Evolutionary conservation across 2,329 filamentous ascomycete genomes (phyloP), one percentile per base, ranked within the genome.

Genomic region (Orbilia javanica): DNA sequence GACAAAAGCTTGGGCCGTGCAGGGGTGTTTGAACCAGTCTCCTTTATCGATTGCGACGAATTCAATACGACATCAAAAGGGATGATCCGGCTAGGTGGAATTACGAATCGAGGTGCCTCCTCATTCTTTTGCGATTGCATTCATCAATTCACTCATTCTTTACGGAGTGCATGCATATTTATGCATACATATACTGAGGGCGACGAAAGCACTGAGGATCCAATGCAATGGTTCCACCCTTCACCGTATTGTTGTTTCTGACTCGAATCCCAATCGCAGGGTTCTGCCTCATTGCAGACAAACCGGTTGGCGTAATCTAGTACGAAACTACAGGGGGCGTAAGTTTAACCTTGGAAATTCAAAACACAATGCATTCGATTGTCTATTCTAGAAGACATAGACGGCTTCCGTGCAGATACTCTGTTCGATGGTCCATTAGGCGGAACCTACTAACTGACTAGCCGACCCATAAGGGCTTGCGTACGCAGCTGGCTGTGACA

Each of bases 21-120:
- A 64, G 42, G 60, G 60, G 22, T 39, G 13, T 25, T 25, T 48
- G 42, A 36, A 50, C 60, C 42, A 25, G 39, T 48, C 39, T 15
- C 13, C n/a, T 60, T 60, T 60, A 39, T 60, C 55, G 55, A 60
- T 60, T 60, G 31, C 22, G 60, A 64, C 18, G 39, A 20, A 25
- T 25, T 15, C 13, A 50, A 48, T 48, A 64, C 60, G 44, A 50
- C 8, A 25, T 60, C 31, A 36, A 22, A 25, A 36, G 42, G 42
- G 25, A n/a, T 44, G 22, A 52, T 66, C 34, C 25, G 6, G 25
- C 25, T 31, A 63, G 10, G 4, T 18, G 57, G 3, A 39, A 39
- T 13, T 39, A 39, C 11, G 13, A 39, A 39, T 18, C n/a, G 42
- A 20, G 42, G n/a, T 39, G 42, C 6, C 42, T 5, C 31, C 31